Percentiles rank a stretch among this genome's conserved stretches.
Conservation (phyloP, 352 stramenopile species). For the Phytophthora kernoviae region DNA sequence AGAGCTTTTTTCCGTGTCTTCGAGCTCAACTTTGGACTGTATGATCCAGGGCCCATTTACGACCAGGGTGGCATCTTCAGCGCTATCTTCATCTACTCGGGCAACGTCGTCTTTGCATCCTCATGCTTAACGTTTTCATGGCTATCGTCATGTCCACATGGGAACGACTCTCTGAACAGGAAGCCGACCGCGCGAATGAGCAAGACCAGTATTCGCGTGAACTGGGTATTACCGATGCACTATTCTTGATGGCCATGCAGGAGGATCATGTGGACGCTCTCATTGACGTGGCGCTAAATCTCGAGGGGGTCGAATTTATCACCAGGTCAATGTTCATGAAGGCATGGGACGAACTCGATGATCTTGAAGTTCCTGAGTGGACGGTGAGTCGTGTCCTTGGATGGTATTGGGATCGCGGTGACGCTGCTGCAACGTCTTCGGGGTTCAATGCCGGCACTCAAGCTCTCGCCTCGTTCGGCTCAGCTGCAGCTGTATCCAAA, state of each 20-base stretch:
- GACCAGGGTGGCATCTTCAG: constrained; percentile 65
- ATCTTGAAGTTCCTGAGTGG: constrained; percentile 43
- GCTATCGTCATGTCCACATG: constrained; percentile 79
- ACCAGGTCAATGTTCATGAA: constrained; percentile 44
- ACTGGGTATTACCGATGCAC: constrained; percentile 43
- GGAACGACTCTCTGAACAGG: constrained; percentile 60
- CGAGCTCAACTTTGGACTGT: constrained; percentile 75
- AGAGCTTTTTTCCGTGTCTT: constrained; percentile 70
- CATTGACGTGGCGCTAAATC: constrained; percentile 52
- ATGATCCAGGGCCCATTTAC: constrained; percentile 73
- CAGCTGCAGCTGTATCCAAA: constrained; percentile 29
- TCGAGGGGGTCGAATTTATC: constrained; percentile 46
- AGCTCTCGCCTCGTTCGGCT: constrained; percentile 31
- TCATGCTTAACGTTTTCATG: constrained; percentile 84
- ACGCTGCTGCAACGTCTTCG: constrained; percentile 15
- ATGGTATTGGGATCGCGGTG: constrained; percentile 66
- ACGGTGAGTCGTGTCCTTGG: constrained; percentile 45
- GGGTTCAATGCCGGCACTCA: constrained; percentile 22
- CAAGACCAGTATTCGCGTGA: constrained; percentile 46
- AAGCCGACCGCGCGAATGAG: constrained; percentile 53
- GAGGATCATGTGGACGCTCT: constrained; percentile 67
- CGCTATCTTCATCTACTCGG: constrained; percentile 73
- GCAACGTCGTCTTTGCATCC: constrained; percentile 70
- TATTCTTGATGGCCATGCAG: constrained; percentile 61
- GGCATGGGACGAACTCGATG: constrained; percentile 43